Percentiles rank a stretch among this genome's conserved stretches.
Evolutionary conservation across 31 red algal genomes (phyloP).

Genomic region (Porphyra umbilicalis): DNA sequence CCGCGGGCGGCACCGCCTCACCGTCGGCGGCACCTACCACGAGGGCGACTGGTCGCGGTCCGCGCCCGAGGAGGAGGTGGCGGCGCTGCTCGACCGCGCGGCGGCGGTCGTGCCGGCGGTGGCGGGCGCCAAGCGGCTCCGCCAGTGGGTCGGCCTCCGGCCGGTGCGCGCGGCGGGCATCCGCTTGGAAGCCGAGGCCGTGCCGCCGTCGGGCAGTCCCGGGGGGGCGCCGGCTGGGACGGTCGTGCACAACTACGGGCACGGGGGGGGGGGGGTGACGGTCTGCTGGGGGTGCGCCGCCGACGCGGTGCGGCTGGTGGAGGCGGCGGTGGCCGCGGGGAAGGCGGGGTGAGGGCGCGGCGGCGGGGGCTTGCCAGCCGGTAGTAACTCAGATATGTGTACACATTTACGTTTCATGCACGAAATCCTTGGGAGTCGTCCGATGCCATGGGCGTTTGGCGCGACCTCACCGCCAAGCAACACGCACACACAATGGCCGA

Average conservation of each 20-base stretch:
- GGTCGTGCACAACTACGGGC: constrained; percentile 69
- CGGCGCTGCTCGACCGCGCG: constrained; percentile 21
- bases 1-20: constrained; percentile 29
- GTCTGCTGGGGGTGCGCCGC: constrained; percentile 71
- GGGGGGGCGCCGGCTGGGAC: neutral
- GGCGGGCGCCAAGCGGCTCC: constrained; percentile 7
- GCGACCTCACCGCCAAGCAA: too few species aligned
- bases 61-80: constrained; percentile 32
- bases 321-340: constrained; percentile 6
- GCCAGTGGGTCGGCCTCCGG: constrained; percentile 56
- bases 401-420: too few species aligned
- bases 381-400: too few species aligned
- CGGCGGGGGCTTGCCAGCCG: too few species aligned
- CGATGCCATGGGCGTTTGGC: too few species aligned
- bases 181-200: constrained; percentile 4
- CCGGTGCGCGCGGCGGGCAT: constrained; percentile 39
- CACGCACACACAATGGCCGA: too few species aligned
- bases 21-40: constrained; percentile 51
- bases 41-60: constrained; percentile 54
- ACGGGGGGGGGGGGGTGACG: constrained; percentile 71
- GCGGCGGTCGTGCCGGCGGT: constrained; percentile 21
- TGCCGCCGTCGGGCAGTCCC: neutral
- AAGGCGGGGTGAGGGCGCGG: too few species aligned
- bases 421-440: too few species aligned
- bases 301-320: constrained; percentile 47